Percentiles rank a stretch among this genome's conserved stretches.
These are phyloP conservation scores for Didymella lethalis DNA, from an alignment of 2,329 filamentous ascomycete genomes.

Conservation along the genomic window DNA sequence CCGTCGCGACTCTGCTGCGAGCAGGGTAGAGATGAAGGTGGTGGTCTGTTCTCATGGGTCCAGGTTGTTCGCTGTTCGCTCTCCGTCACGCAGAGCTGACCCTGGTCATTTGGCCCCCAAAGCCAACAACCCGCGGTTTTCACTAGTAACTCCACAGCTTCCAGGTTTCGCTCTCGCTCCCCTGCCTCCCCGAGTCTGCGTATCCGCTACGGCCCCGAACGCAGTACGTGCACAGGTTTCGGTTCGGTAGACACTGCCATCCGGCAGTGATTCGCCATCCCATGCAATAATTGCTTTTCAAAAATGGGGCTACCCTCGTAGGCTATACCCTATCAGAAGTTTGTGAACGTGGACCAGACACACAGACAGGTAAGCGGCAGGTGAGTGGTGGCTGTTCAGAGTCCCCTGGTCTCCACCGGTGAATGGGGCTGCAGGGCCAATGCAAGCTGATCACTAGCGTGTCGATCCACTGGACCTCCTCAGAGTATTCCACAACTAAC, in stretches of 20 bases:
- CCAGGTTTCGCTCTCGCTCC: slow-evolving; percentile 20
- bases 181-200: slow-evolving; percentile 23
- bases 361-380: slow-evolving; percentile 29
- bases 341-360: slow-evolving; percentile 33
- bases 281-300: slow-evolving; percentile 37
- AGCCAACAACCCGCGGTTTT: slow-evolving; percentile 31
- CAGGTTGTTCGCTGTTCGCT: slow-evolving; percentile 25
- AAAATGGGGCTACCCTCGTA: slow-evolving; percentile 32
- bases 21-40: slow-evolving; percentile 22
- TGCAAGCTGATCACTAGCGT: slow-evolving; percentile 14
- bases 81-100: slow-evolving; percentile 6
- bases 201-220: slow-evolving; percentile 26
- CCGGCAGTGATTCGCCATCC: slow-evolving; percentile 36
- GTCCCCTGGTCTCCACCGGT: slow-evolving; percentile 42
- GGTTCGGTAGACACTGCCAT: slow-evolving; percentile 27
- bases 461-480: slow-evolving; percentile 1
- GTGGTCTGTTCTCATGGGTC: slow-evolving; percentile 19
- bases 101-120: slow-evolving; percentile 31
- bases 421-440: slow-evolving; percentile 27
- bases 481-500: slow-evolving; percentile 24
- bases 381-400: slow-evolving; percentile 42
- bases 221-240: slow-evolving; percentile 24
- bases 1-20: slow-evolving; percentile 23
- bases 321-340: slow-evolving; percentile 35
- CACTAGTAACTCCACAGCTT: slow-evolving; percentile 24